phyloP scores from a whole-genome alignment of 352 stramenopile genomes.

The Phytophthora ohioensis region DNA sequence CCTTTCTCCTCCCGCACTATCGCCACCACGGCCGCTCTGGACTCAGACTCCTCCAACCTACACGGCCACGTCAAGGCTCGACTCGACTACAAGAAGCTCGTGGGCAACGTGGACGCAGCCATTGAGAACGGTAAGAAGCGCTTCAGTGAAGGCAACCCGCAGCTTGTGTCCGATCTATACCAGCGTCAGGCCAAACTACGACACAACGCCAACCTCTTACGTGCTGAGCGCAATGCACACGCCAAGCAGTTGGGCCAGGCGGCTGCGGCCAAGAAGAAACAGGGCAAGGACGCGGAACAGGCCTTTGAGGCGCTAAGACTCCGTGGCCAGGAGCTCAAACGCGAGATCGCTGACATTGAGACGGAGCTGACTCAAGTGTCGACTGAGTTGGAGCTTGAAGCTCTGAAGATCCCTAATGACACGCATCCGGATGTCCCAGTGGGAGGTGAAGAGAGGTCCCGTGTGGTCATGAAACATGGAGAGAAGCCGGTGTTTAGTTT shows the following conservation, averaged over 20 bases:
- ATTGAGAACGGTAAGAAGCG: conserved; percentile 73
- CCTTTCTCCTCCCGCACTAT: conserved; percentile 18
- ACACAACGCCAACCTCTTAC: conserved; percentile 65
- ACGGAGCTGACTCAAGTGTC: conserved; percentile 53
- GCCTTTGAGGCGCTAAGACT: conserved; percentile 50
- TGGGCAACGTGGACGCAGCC: conserved; percentile 58
- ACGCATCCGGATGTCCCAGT: conserved; percentile 78
- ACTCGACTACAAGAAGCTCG: conserved; percentile 81
- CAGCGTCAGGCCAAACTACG: conserved; percentile 60
- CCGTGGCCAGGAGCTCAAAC: conserved; percentile 66
- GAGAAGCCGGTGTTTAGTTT: conserved; percentile 72
- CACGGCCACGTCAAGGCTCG: conserved; percentile 73
- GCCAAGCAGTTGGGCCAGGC: conserved; percentile 68
- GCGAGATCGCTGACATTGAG: conserved; percentile 56
- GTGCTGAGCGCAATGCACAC: conserved; percentile 71
- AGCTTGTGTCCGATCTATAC: conserved; percentile 73
- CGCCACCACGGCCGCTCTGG: conserved; percentile 11
- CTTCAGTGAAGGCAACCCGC: conserved; percentile 70
- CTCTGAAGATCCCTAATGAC: conserved; percentile 80
- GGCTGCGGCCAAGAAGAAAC: conserved; percentile 47
- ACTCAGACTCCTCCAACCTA: conserved; percentile 43
- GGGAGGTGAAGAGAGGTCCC: conserved; percentile 64
- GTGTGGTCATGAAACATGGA: conserved; percentile 58
- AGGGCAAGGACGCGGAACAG: conserved; percentile 31
- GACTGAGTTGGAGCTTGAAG: conserved; percentile 66